Percentiles rank a stretch among this genome's conserved stretches.
Conservation (phyloP, 1,284 basidiomycete genomes). For the Moesziomyces sp. region DNA sequence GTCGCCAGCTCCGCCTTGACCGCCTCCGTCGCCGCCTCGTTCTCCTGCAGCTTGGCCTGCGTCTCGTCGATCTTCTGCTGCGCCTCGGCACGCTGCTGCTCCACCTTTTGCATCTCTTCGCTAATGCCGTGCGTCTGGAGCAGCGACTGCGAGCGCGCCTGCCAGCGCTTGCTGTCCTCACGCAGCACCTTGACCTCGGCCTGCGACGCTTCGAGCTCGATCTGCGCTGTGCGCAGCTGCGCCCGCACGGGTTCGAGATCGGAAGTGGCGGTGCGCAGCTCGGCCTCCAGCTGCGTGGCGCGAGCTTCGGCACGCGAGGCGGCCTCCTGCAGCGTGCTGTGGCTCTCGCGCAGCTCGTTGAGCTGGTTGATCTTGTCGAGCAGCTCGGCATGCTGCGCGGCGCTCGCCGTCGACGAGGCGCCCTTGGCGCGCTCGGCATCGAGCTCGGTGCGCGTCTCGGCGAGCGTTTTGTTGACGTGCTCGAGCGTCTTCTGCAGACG, state of each 20-base stretch:
- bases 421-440: conserved; percentile 44
- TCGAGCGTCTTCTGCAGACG: conserved; percentile 82
- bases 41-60: conserved; percentile 33
- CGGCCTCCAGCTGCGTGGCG: conserved; percentile 70
- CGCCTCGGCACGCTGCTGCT: conserved; percentile 57
- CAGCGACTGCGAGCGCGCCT: conserved; percentile 82
- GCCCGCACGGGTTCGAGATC: conserved; percentile 83
- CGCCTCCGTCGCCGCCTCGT: conserved; percentile 24
- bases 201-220: conserved; percentile 79
- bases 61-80: conserved; percentile 47
- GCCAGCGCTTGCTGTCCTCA: conserved; percentile 84
- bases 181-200: conserved; percentile 79
- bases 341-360: conserved; percentile 87
- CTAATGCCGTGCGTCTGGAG: conserved; percentile 87
- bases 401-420: conserved; percentile 71
- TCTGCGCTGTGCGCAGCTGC: conserved; percentile 75
- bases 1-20: conserved; percentile 40
- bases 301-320: conserved; percentile 76
- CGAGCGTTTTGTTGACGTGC: conserved; percentile 76
- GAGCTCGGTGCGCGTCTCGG: conserved; percentile 74
- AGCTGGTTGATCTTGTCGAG: conserved; percentile 88
- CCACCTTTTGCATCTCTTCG: conserved; percentile 69
- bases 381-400: conserved; percentile 82
- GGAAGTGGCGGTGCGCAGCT: conserved; percentile 69
- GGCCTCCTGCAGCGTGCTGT: conserved; percentile 82